Percentiles rank a stretch among this genome's conserved stretches.
phyloP scores from a whole-genome alignment of 306 rosid genomes.

The Spatholobus suberectus region DNA sequence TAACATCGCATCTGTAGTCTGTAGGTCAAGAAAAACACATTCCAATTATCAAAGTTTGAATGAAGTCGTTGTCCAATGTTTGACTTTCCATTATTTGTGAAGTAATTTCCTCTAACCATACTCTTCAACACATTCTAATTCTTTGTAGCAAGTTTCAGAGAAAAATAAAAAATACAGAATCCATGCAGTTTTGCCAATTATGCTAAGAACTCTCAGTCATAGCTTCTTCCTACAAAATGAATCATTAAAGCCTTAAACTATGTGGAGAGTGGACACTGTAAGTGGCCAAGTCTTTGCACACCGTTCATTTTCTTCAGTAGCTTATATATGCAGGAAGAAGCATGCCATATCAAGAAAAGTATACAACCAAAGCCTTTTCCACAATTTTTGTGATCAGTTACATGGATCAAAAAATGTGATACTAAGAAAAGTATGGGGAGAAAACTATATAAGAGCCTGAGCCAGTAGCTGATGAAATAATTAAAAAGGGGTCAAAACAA shows the following conservation, averaged over 20 bases:
- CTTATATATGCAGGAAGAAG: background rate
- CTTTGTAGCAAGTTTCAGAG: slow-evolving; percentile 11
- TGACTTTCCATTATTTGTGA: slow-evolving; percentile 21
- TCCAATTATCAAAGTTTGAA: slow-evolving; percentile 9
- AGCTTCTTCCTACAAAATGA: background rate
- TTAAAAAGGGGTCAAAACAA: background rate
- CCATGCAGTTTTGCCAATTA: background rate
- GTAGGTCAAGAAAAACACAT: slow-evolving; percentile 14
- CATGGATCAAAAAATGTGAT: background rate
- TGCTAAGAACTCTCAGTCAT: slow-evolving; percentile 12
- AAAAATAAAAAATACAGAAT: background rate
- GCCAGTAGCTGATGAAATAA: background rate
- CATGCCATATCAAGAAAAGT: background rate
- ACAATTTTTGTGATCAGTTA: background rate
- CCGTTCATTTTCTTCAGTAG: background rate
- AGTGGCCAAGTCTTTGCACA: slow-evolving; percentile 4
- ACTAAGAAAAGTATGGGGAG: background rate
- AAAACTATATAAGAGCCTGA: background rate
- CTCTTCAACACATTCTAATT: slow-evolving; percentile 24
- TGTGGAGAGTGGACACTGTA: slow-evolving; percentile 21
- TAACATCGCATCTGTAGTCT: background rate
- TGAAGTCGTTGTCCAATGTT: background rate
- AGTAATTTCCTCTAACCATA: slow-evolving; percentile 18
- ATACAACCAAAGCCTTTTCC: background rate
- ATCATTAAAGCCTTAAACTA: background rate